phyloP scores from a whole-genome alignment of 805 yeast species.

The Phaffomyces thermotolerans region DNA sequence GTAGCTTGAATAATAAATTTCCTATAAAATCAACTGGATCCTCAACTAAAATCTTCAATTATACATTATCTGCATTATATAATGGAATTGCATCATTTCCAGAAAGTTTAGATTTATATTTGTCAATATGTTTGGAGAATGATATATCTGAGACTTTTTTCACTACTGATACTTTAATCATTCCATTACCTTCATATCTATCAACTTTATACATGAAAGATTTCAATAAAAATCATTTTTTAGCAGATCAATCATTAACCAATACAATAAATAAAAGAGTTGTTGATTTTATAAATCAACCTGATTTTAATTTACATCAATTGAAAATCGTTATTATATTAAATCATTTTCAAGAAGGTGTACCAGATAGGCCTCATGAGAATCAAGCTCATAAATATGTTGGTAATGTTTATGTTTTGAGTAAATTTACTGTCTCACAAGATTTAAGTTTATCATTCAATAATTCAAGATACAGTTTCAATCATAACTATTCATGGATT shows the following conservation, averaged over 20 bases:
- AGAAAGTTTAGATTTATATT: constrained; percentile 15
- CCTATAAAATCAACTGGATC: constrained; percentile 15
- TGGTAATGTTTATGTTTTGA: constrained; percentile 19
- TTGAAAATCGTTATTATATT: constrained; percentile 16
- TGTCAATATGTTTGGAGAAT: constrained; percentile 15
- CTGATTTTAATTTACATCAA: constrained; percentile 10
- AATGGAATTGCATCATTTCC: constrained; percentile 18
- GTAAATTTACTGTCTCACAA: constrained; percentile 13
- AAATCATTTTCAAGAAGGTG: constrained; percentile 20
- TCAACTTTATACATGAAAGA: constrained; percentile 20
- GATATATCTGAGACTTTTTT: constrained; percentile 11
- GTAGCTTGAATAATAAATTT: constrained; percentile 8
- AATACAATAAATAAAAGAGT: constrained; percentile 14
- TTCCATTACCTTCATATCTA: constrained; percentile 19
- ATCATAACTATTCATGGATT: constrained; percentile 19
- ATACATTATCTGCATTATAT: constrained; percentile 13
- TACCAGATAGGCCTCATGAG: constrained; percentile 19
- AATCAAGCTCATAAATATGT: constrained; percentile 20
- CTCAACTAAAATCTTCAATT: constrained; percentile 11
- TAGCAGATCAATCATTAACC: constrained; percentile 14
- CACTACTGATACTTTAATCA: constrained; percentile 16
- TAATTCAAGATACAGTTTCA: constrained; percentile 16
- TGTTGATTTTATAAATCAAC: constrained; percentile 13
- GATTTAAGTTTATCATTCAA: constrained; percentile 18
- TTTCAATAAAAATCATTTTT: constrained; percentile 13